Evolutionary conservation across 257 asterid genomes (phyloP).

Genomic region (Plantago major): DNA sequence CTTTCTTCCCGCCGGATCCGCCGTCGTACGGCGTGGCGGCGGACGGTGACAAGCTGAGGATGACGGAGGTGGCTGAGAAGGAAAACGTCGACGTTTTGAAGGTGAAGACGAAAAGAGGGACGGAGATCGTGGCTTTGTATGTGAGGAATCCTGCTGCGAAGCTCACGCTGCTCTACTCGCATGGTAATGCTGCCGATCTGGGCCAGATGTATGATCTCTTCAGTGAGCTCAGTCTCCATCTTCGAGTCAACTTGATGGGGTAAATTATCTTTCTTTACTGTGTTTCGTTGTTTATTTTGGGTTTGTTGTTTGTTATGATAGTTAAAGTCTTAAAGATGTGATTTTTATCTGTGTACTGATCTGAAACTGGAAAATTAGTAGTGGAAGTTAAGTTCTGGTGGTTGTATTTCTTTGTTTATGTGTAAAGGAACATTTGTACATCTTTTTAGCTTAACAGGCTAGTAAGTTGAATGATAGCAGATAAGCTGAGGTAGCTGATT

Average conservation of each 20-base stretch:
- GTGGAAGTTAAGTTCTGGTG: background rate
- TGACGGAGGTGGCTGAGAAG: slow-evolving; percentile 79
- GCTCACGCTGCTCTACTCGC: slow-evolving; percentile 79
- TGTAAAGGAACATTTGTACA: too few species aligned
- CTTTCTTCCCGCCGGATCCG: slow-evolving; percentile 92
- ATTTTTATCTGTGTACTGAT: background rate
- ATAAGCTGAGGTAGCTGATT: too few species aligned
- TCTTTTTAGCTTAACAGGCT: too few species aligned
- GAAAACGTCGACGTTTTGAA: slow-evolving; percentile 78
- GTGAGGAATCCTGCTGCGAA: slow-evolving; percentile 74
- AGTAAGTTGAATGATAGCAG: too few species aligned
- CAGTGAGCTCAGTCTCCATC: slow-evolving; percentile 80
- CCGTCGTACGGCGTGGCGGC: slow-evolving; percentile 65
- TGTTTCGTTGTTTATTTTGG: background rate
- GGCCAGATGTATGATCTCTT: slow-evolving; percentile 95
- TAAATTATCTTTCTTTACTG: slow-evolving; percentile 19
- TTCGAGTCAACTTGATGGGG: slow-evolving; percentile 92
- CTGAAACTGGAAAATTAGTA: background rate
- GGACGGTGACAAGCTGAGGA: slow-evolving; percentile 55
- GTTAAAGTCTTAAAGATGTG: background rate
- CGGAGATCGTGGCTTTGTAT: slow-evolving; percentile 68
- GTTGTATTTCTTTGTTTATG: background rate
- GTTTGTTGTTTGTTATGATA: background rate
- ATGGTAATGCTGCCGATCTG: slow-evolving; percentile 98
- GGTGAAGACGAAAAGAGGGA: slow-evolving; percentile 73